phyloP scores from a whole-genome alignment of 2,329 filamentous ascomycete species.

The Fusarium odoratissimum region DNA sequence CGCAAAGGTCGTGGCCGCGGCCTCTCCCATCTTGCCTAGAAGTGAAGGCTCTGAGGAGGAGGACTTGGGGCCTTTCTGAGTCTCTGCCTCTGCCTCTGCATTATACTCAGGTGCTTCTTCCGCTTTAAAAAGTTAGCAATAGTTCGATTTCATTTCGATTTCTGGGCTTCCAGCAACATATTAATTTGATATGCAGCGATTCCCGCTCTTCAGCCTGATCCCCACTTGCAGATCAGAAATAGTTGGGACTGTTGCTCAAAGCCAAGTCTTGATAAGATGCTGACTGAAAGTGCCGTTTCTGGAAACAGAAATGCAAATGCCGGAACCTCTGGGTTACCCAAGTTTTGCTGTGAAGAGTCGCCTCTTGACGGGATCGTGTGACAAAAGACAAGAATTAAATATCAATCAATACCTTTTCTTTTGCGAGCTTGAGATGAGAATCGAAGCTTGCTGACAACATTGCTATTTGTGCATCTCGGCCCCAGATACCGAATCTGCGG shows the following conservation, averaged over 20 bases:
- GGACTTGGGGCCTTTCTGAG: slow-evolving; percentile 5
- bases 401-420: slow-evolving; percentile 46
- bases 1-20: slow-evolving; percentile 79
- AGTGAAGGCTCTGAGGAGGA: slow-evolving; percentile 52
- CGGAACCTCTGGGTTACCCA: background rate
- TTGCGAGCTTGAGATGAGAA: slow-evolving; percentile 47
- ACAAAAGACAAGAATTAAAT: background rate
- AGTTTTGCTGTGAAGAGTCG: background rate
- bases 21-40: slow-evolving; percentile 74
- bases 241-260: background rate
- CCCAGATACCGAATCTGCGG: slow-evolving; percentile 32
- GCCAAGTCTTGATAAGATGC: slow-evolving; percentile 1
- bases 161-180: background rate
- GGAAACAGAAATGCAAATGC: background rate
- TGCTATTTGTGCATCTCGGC: slow-evolving; percentile 24
- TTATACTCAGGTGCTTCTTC: slow-evolving; percentile 17
- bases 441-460: slow-evolving; percentile 29
- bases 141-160: background rate
- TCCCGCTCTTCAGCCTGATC: background rate
- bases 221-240: background rate
- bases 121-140: slow-evolving; percentile 21
- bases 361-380: background rate
- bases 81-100: background rate
- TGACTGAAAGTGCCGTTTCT: background rate
- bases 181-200: background rate